These are phyloP conservation scores for Phytophthora fragariae DNA, from an alignment of 352 stramenopile species.

Conservation along the genomic window DNA sequence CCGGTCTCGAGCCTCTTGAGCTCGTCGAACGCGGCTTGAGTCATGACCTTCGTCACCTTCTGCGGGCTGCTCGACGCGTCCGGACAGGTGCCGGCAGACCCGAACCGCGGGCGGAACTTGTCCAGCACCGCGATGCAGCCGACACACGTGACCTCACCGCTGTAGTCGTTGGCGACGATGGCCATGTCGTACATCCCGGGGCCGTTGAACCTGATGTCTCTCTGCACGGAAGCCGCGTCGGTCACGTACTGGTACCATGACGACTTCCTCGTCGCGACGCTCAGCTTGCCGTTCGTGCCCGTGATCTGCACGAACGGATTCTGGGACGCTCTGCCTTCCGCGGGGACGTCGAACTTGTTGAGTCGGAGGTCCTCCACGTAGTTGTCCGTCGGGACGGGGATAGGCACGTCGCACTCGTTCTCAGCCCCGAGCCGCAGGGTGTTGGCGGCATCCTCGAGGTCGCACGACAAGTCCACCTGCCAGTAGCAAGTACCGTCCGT, in stretches of 20 bases:
- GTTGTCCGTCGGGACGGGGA: constrained; percentile 27
- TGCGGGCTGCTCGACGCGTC: neutral
- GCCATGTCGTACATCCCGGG: constrained; percentile 35
- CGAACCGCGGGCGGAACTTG: constrained; percentile 20
- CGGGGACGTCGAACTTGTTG: constrained; percentile 19
- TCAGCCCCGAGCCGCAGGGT: constrained; percentile 3
- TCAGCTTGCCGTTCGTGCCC: neutral
- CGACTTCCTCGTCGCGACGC: neutral
- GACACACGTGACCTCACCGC: constrained; percentile 10
- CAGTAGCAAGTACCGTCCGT: constrained; percentile 12
- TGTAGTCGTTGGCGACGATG: constrained; percentile 38
- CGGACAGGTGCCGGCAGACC: neutral
- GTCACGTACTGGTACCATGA: constrained; percentile 15
- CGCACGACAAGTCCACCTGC: neutral
- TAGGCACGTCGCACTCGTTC: constrained; percentile 6
- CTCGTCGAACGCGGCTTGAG: neutral
- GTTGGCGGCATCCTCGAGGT: neutral
- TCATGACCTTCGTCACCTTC: constrained; percentile 1
- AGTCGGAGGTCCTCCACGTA: constrained; percentile 22
- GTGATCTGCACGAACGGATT: constrained; percentile 16
- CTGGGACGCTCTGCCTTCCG: constrained; percentile 1
- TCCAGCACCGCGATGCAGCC: constrained; percentile 40
- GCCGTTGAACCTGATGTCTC: constrained; percentile 23
- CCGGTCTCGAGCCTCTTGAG: neutral
- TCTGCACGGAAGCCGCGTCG: constrained; percentile 9